A percentile compares a stretch with the other conserved stretches of the same genome.
Evolutionary conservation across 345 rosid genomes (phyloP).

Genomic region (Excoecaria agallocha): DNA sequence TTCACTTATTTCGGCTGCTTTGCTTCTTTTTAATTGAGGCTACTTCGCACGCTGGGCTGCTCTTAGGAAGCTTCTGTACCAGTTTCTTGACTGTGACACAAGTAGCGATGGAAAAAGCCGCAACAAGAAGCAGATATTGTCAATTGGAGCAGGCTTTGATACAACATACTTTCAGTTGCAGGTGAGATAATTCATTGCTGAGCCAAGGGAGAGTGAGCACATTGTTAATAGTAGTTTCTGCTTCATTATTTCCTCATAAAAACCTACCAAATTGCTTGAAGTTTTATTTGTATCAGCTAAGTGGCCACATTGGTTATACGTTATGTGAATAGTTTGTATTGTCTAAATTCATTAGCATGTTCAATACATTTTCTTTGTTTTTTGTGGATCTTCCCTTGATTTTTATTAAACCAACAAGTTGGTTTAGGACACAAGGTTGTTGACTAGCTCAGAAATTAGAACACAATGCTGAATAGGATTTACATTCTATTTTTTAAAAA

Average conservation of each 20-base stretch:
- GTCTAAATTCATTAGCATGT: background rate
- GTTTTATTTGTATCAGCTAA: background rate
- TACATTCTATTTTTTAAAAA: background rate
- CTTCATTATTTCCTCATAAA: background rate
- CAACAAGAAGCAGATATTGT: conserved; percentile 73
- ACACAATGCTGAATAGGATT: background rate
- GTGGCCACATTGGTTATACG: background rate
- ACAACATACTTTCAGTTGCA: conserved; percentile 83
- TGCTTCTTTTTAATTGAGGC: conserved; percentile 40
- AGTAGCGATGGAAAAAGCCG: conserved; percentile 25
- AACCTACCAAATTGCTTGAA: background rate
- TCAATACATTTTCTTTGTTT: background rate
- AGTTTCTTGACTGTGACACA: conserved; percentile 60
- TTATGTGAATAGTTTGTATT: background rate
- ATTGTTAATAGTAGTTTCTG: background rate
- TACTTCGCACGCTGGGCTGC: conserved; percentile 98
- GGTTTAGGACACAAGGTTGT: background rate
- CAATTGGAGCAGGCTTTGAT: conserved; percentile 97
- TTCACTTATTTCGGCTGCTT: background rate
- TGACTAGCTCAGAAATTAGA: background rate
- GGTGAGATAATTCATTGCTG: conserved; percentile 39
- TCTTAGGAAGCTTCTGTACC: conserved; percentile 68
- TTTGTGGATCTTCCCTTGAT: background rate
- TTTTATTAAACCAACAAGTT: background rate
- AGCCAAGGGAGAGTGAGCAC: background rate